These are phyloP conservation scores for Hibiscus mutabilis DNA, from an alignment of 345 rosid genomes.

Conservation along the genomic window DNA sequence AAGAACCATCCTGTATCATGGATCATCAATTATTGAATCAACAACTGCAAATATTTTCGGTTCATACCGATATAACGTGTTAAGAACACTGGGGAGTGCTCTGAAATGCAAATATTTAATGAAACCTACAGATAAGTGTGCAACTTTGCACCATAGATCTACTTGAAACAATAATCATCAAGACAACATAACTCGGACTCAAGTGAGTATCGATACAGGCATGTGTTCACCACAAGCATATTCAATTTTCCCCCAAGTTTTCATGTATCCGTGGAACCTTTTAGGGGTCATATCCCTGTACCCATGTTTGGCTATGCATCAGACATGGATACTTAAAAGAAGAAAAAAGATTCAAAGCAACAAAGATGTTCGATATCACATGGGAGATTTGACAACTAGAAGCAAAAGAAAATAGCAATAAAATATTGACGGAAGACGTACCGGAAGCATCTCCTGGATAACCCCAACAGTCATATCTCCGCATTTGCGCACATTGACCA, in stretches of 20 bases:
- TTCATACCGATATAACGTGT: too few relatives aligned
- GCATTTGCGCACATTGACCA: conserved; percentile 64
- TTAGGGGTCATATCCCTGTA: neutral
- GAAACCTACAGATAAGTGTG: neutral
- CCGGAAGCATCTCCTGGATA: conserved; percentile 75
- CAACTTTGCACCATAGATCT: neutral
- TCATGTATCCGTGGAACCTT: neutral
- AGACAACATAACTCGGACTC: neutral
- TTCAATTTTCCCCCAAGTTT: neutral
- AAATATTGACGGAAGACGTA: conserved; percentile 24
- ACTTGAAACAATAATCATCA: neutral
- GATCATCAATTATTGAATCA: neutral
- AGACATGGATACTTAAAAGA: neutral
- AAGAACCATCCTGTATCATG: conserved; percentile 69
- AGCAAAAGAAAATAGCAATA: neutral
- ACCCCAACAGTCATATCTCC: conserved; percentile 62
- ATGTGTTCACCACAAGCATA: neutral
- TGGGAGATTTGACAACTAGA: neutral
- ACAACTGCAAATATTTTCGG: neutral
- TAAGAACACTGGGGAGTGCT: neutral
- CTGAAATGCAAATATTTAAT: neutral
- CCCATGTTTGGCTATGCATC: neutral
- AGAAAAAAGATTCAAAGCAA: neutral
- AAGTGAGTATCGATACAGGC: neutral
- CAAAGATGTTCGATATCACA: neutral